Base-by-base conservation (phyloP, 2,329 filamentous ascomycete genomes). In the Mariannaea sp. region DNA sequence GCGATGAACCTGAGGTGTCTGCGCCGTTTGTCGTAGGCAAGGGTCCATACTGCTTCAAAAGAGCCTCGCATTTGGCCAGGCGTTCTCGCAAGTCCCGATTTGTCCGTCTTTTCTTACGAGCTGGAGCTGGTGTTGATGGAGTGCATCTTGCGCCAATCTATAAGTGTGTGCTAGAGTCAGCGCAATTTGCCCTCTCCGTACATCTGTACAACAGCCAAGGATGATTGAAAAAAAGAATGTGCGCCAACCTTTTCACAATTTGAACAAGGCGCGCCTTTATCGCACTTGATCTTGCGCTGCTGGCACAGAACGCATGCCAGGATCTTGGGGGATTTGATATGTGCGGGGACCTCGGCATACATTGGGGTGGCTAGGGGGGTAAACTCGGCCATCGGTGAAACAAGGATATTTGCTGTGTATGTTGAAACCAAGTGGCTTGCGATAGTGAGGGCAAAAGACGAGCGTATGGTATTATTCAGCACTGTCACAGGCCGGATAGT, bases 81-180 rank as follows among this genome's bases (percentile, higher is more conserved):
- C 64, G 56, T 43, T 65, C 64, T n/a, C 68, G 49, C 0, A 69
- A 44, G 13, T 69, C 67, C 32, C 68, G 60, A 13, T 63, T 68
- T 6, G 62, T 64, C 7, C 65, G 62, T 14, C 64, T 61, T 14
- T 66, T 65, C 49, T 66, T 68, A 20, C 65, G 65, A 16, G 61
- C 59, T 14, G 65, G 61, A 17, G 67, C 67, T 16, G 67, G 67
- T 7, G 50, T 58, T 26, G 65, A 68, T 14, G 67, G 64, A 7
- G 59, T 60, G 33, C 67, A 69, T 9, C 51, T 42, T 13, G 56
- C 51, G 24, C 42, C 42, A 27, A 52, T 30, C 49, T 52, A n/a
- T n/a, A n/a, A n/a, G n/a, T n/a, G n/a, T n/a, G n/a, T n/a, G n/a
- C n/a, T n/a, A n/a, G n/a, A n/a, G n/a, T n/a, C n/a, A n/a, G n/a